Evolutionary conservation across 306 rosid species (phyloP), one percentile per base, ranked within the genome.

Genomic region (Cajanus cajan): DNA sequence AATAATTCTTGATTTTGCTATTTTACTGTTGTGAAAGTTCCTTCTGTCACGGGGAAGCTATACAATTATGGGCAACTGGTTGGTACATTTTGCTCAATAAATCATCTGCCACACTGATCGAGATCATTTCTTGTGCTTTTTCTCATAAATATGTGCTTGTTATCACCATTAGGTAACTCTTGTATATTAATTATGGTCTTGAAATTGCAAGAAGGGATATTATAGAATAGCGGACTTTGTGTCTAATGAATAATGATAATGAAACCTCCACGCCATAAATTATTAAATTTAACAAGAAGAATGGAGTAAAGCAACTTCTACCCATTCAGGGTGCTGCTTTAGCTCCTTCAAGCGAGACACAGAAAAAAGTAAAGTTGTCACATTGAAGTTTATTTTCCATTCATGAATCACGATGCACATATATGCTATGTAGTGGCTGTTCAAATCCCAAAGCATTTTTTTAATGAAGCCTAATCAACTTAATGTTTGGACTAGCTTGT

Each of bases 151-250:
- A 5, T 8, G 40, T 66, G 85, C 71, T 33, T 25, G n/a, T 64
- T 36, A 66, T 28, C 1, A 3, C 31, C 31, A 28, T 28, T 28
- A 33, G 68, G 44, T 39, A 34, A 8, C 33, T 57, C 18, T 58
- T 40, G 58, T 70, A 28, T 63, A 76, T 37, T 14, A 71, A 51
- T 71, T 64, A 41, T 63, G 36, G 71, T 76, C 34, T 66, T 58
- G 36, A 39, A 37, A 61, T 78, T 69, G 10, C 9, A 54, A 68
- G 55, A 67, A n/a, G 15, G 6, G 47, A 41, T 41, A 34, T 57
- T 55, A 24, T 58, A 44, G 11, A 44, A 24, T 58, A 7, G 31
- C 11, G 5, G 40, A 79, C 62, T 57, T 25, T n/a, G 61, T 45
- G 24, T 66, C 25, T 68, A 21, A 22, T 21, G 28, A 34, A 22